phyloP scores from a whole-genome alignment of 306 rosid species.

The Cucumis melo region DNA sequence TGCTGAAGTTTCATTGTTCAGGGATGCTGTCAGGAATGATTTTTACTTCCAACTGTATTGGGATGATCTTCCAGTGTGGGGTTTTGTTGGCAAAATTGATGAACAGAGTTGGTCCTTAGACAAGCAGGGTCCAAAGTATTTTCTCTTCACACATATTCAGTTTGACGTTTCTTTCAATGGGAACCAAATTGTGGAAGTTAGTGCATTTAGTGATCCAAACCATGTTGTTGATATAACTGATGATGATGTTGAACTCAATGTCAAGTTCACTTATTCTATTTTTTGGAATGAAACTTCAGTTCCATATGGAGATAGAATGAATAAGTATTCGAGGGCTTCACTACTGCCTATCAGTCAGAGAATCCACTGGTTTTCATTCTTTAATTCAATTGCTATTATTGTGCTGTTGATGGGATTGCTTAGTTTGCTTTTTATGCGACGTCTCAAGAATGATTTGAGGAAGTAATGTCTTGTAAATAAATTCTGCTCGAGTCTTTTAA shows the following conservation, averaged over 20 bases:
- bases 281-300: constrained; percentile 45
- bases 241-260: constrained; percentile 35
- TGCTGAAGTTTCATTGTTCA: constrained; percentile 45
- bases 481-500: neutral
- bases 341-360: constrained; percentile 37
- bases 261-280: constrained; percentile 70
- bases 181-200: constrained; percentile 44
- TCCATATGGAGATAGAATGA: constrained; percentile 54
- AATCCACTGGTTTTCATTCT: constrained; percentile 74
- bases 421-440: constrained; percentile 47
- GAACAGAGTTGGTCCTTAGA: constrained; percentile 28
- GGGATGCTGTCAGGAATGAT: constrained; percentile 45
- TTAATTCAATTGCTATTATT: constrained; percentile 58
- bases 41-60: constrained; percentile 83
- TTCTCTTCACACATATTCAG: constrained; percentile 54
- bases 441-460: constrained; percentile 60
- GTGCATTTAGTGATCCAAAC: constrained; percentile 62
- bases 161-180: constrained; percentile 58
- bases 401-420: constrained; percentile 66
- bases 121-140: constrained; percentile 34
- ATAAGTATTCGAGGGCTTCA: constrained; percentile 51
- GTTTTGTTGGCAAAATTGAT: constrained; percentile 62
- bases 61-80: constrained; percentile 90
- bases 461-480: constrained; percentile 29
- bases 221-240: constrained; percentile 48